phyloP scores from a whole-genome alignment of 139 green algal species.

The Micractinium sp. region DNA sequence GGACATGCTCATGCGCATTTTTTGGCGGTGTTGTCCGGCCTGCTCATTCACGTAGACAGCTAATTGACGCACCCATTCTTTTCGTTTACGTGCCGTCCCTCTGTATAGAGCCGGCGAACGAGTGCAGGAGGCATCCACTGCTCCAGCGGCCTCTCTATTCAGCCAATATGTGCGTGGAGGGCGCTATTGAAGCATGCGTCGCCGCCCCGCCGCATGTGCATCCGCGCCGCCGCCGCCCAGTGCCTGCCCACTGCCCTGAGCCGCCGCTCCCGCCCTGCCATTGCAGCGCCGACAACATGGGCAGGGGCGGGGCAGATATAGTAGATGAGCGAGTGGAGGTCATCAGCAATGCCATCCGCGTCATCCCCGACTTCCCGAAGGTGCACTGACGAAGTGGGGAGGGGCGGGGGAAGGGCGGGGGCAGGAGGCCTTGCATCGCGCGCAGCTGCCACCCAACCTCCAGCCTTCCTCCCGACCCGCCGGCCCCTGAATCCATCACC shows the following conservation, averaged over 20 bases:
- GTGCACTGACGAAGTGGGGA: neutral
- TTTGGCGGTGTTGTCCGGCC: too few relatives aligned
- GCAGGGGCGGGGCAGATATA: neutral
- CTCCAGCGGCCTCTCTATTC: too few relatives aligned
- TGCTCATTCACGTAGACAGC: too few relatives aligned
- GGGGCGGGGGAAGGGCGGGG: neutral
- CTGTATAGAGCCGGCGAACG: too few relatives aligned
- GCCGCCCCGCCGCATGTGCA: neutral
- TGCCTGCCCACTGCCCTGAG: too few relatives aligned
- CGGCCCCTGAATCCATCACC: neutral
- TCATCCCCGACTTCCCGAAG: constrained; percentile 90
- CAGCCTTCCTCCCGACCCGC: neutral
- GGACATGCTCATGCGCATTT: too few relatives aligned
- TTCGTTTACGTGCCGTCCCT: too few relatives aligned
- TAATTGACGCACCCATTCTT: too few relatives aligned
- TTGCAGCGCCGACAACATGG: neutral
- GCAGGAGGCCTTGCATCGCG: too few relatives aligned
- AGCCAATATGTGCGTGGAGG: too few relatives aligned
- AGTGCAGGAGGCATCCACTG: too few relatives aligned
- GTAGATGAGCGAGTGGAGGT: constrained; percentile 21
- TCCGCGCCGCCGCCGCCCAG: neutral
- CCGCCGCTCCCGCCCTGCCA: neutral
- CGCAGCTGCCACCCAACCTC: too few relatives aligned
- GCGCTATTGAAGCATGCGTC: neutral
- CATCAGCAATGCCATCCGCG: constrained; percentile 64